Evolutionary conservation across 1,284 basidiomycete species (phyloP).

Genomic region (Cutaneotrichosporon sp.): DNA sequence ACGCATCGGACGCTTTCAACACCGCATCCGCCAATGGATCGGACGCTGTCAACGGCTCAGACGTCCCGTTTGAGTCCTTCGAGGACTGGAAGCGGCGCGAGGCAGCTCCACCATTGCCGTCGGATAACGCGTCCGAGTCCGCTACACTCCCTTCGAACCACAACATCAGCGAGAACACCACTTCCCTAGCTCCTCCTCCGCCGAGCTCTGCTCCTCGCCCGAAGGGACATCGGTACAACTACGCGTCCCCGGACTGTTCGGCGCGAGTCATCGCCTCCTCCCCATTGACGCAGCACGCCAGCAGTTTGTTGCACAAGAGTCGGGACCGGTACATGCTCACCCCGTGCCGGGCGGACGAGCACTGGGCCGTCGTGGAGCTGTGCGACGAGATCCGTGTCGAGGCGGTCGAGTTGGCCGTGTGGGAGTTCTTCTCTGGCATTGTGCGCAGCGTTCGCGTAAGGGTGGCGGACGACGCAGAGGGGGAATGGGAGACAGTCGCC

Average conservation of each 20-base stretch:
- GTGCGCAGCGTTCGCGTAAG: constrained; percentile 89
- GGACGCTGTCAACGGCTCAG: not conserved
- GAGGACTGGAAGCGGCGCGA: constrained; percentile 85
- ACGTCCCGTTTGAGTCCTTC: constrained; percentile 64
- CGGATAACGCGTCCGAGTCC: not conserved
- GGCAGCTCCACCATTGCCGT: constrained; percentile 42
- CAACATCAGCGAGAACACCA: constrained; percentile 10
- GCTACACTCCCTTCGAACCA: not conserved
- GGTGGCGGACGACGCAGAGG: constrained; percentile 64
- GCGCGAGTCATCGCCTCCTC: constrained; percentile 85
- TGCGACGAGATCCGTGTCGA: constrained; percentile 97
- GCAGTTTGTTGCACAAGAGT: constrained; percentile 81
- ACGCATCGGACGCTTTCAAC: too few relatives aligned
- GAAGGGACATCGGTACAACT: constrained; percentile 73
- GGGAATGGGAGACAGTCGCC: constrained; percentile 58
- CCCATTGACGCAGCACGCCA: constrained; percentile 75
- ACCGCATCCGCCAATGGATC: not conserved
- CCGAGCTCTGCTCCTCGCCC: not conserved
- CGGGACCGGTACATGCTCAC: constrained; percentile 97
- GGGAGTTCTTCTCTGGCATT: constrained; percentile 96
- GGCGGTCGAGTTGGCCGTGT: constrained; percentile 92
- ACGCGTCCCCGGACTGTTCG: constrained; percentile 88
- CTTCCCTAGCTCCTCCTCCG: not conserved
- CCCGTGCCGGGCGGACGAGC: constrained; percentile 70
- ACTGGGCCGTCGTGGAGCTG: constrained; percentile 91